Evolutionary conservation across 257 asterid species (phyloP).

Genomic region (Lavandula angustifolia): DNA sequence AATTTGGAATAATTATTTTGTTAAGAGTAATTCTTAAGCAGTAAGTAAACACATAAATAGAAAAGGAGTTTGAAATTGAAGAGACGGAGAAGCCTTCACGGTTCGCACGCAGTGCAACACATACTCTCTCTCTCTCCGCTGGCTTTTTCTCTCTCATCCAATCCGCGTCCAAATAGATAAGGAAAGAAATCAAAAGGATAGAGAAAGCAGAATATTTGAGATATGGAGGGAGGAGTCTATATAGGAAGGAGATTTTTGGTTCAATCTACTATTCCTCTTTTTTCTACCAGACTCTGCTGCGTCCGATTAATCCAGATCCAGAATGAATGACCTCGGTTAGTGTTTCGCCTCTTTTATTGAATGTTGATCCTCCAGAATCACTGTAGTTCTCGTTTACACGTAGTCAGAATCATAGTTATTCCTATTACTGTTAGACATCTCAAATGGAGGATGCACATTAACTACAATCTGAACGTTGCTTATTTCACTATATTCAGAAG

Average conservation of each 20-base stretch:
- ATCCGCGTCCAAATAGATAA: conserved; percentile 35
- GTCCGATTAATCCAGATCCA: conserved; percentile 32
- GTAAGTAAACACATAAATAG: background rate
- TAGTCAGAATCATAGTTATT: background rate
- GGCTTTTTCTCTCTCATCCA: conserved; percentile 40
- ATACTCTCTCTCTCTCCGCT: conserved; percentile 32
- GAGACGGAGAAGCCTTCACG: conserved; percentile 1
- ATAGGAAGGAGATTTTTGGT: conserved; percentile 36
- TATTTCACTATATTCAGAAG: background rate
- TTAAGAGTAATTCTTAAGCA: background rate
- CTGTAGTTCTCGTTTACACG: background rate
- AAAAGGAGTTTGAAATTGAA: conserved; percentile 3
- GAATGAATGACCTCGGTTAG: conserved; percentile 84
- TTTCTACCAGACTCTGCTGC: conserved; percentile 32
- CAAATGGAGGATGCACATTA: background rate
- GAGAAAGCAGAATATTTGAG: conserved; percentile 23
- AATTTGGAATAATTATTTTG: background rate
- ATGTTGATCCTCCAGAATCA: conserved; percentile 23
- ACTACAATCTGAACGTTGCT: background rate
- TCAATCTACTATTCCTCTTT: conserved; percentile 36
- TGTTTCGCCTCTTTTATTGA: conserved; percentile 4
- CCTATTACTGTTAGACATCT: conserved; percentile 20
- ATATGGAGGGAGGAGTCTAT: conserved; percentile 31
- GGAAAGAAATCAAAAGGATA: conserved; percentile 20
- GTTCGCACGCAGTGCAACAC: conserved; percentile 21